Evolutionary conservation across 805 yeast species (phyloP).

Genomic region (Ogataea saltuana): DNA sequence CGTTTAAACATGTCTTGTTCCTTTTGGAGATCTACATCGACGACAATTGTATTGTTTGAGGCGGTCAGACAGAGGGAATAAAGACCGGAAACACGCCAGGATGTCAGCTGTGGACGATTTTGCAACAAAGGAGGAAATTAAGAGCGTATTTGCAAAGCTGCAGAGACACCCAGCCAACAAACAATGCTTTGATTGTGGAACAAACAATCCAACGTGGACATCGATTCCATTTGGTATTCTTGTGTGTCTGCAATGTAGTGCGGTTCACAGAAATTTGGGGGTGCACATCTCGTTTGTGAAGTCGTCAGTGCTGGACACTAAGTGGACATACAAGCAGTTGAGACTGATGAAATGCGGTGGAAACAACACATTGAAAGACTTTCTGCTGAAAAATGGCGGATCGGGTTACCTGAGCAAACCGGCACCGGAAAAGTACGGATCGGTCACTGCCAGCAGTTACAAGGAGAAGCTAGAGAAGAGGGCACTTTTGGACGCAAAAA

Average conservation of each 20-base stretch:
- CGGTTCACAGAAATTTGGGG: constrained; percentile 93
- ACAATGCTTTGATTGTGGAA: constrained; percentile 88
- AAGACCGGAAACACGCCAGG: constrained; percentile 13
- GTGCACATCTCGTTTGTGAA: constrained; percentile 95
- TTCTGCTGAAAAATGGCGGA: constrained; percentile 83
- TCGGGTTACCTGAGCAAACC: constrained; percentile 65
- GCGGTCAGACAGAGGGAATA: background rate
- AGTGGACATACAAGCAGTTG: constrained; percentile 89
- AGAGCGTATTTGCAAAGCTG: constrained; percentile 61
- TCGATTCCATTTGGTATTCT: constrained; percentile 95
- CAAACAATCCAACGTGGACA: constrained; percentile 97
- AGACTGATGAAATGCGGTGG: constrained; percentile 95
- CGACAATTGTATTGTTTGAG: constrained; percentile 9
- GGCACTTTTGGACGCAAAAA: constrained; percentile 62
- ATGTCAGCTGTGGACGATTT: constrained; percentile 36
- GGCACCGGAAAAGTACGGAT: constrained; percentile 76
- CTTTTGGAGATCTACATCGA: background rate
- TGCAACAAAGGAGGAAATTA: constrained; percentile 71
- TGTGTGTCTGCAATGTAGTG: constrained; percentile 91
- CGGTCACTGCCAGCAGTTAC: constrained; percentile 77
- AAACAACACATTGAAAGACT: constrained; percentile 82
- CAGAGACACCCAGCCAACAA: constrained; percentile 72
- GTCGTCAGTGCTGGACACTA: constrained; percentile 79
- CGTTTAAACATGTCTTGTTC: constrained; percentile 7
- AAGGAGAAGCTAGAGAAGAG: constrained; percentile 74